Base-by-base conservation (phyloP, 495 filamentous ascomycete genomes). In the Xylaria sp. region DNA sequence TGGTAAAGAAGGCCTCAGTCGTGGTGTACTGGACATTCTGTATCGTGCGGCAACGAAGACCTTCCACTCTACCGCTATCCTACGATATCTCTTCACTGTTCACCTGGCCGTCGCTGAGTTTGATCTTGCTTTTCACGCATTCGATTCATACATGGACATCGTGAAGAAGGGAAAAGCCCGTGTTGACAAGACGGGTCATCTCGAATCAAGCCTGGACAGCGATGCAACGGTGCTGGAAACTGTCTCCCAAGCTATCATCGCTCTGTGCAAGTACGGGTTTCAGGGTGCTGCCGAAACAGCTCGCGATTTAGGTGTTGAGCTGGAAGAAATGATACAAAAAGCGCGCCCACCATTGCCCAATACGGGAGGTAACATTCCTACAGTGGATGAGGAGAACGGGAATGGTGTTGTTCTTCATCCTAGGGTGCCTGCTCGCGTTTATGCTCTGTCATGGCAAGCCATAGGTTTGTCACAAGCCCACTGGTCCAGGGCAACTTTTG, bases 21-120 rank as follows among this genome's bases (percentile, higher is more conserved):
- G 88, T 65, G 88, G 88, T 66, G 90, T 94, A 43, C 85, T 97
- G 31, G 93, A 97, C 81, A 91, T 93, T 35, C 83, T 98, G 12
- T 97, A 97, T 74, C 89, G 92, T 24, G 94, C 94, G 35, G 92
- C 96, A 12, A 92, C 92, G 2, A 97, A 95, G 80, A 97, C 94
- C 0, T 99, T 94, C 74, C 96, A 98, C 77, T 98, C 97, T 2
- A 95, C 94, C 6, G 80, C 91, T 29, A 90, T 98, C 64, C 82
- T 99, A 37, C 86, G 95, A 66, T 90, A 97, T 77, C 85, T 99
- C 1, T 98, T 98, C 73, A 92, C 90, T 17, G 91, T 97, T 6
- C 96, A 98, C 80, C 84, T 92, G 3, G 85, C 93, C 2, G 82
- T 97, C 48, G 93, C 93, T 17, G 94, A 99, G 67, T 97, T 97